phyloP scores from a whole-genome alignment of 2,329 filamentous ascomycete genomes.

The Metarhizium guizhouense region DNA sequence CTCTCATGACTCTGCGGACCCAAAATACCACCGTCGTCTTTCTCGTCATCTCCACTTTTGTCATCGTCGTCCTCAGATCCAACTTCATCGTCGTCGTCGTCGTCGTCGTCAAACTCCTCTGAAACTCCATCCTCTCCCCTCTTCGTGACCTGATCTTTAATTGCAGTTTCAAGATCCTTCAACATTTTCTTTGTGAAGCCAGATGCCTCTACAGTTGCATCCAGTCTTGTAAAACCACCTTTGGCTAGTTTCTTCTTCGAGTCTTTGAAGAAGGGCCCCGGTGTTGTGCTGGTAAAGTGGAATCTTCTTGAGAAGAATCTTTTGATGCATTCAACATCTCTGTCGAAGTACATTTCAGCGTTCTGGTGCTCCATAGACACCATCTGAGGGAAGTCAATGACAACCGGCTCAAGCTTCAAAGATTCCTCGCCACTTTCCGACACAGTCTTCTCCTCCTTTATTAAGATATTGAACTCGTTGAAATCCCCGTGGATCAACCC shows the following conservation, averaged over 20 bases:
- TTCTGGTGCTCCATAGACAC: slow-evolving; percentile 90
- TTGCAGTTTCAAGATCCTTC: slow-evolving; percentile 85
- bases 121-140: slow-evolving; percentile 24
- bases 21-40: not conserved
- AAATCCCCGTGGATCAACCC: slow-evolving; percentile 97
- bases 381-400: slow-evolving; percentile 99
- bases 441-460: slow-evolving; percentile 59
- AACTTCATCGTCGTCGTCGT: slow-evolving; percentile 18
- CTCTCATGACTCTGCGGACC: not conserved
- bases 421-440: slow-evolving; percentile 31
- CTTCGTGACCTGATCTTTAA: slow-evolving; percentile 61
- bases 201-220: slow-evolving; percentile 83
- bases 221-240: slow-evolving; percentile 60
- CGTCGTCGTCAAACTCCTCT: slow-evolving; percentile 15
- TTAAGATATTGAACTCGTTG: slow-evolving; percentile 97
- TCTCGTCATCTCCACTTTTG: slow-evolving; percentile 7
- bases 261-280: slow-evolving; percentile 78
- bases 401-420: slow-evolving; percentile 59
- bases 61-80: slow-evolving; percentile 18
- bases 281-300: slow-evolving; percentile 72
- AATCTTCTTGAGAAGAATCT: slow-evolving; percentile 86
- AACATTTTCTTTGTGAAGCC: slow-evolving; percentile 97
- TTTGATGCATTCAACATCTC: slow-evolving; percentile 92
- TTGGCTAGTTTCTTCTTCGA: slow-evolving; percentile 65
- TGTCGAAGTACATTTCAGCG: slow-evolving; percentile 94